phyloP scores from a whole-genome alignment of 192 early-diverging fungal genomes.

The Rhizophagus clarus region DNA sequence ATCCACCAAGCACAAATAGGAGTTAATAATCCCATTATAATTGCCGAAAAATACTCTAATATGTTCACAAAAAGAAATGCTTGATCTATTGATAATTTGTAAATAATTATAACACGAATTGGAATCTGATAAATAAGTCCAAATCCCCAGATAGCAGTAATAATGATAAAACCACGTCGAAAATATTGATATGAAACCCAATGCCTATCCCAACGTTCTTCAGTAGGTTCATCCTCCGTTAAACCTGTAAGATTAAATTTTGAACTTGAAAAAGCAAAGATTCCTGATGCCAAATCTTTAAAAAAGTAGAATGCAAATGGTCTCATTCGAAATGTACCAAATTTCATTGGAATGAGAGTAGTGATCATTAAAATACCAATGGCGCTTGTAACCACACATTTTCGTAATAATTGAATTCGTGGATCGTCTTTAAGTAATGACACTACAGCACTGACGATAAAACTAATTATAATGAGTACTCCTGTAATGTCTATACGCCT shows the following conservation, averaged over 20 bases:
- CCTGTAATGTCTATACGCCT: conserved; percentile 41
- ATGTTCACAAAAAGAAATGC: neutral
- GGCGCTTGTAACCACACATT: conserved; percentile 42
- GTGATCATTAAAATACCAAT: conserved; percentile 41
- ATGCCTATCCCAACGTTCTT: neutral
- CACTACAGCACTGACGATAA: conserved; percentile 26
- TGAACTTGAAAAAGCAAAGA: too few relatives aligned
- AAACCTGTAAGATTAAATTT: conserved; percentile 18
- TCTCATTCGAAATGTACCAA: conserved; percentile 34
- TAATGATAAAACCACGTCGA: neutral
- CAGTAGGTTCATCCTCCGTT: neutral
- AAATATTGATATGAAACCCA: neutral
- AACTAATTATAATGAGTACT: conserved; percentile 39
- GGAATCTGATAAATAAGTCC: neutral
- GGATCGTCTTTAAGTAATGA: too few relatives aligned
- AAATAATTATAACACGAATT: neutral
- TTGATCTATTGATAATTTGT: neutral
- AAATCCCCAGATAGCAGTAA: neutral
- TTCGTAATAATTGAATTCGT: conserved; percentile 20
- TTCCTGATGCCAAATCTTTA: conserved; percentile 38
- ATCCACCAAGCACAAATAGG: too few relatives aligned
- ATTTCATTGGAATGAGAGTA: conserved; percentile 42
- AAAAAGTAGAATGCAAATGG: conserved; percentile 45
- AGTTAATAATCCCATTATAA: neutral
- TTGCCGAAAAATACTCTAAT: neutral